A percentile compares a stretch with the other conserved stretches of the same genome.
Evolutionary conservation across 306 rosid species (phyloP).

Genomic region (Dryas drummondii): DNA sequence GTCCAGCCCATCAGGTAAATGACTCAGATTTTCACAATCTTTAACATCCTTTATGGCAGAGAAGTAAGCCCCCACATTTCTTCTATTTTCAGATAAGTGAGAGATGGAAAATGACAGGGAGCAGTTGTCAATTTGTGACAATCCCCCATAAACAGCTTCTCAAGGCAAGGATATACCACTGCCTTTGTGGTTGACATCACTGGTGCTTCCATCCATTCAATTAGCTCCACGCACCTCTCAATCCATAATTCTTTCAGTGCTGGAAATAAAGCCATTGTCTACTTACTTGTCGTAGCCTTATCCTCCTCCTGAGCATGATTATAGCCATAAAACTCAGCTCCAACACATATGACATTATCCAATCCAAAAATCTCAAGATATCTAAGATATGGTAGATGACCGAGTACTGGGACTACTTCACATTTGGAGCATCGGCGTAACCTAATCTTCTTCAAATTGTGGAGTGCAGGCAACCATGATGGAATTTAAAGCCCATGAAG

Average conservation of each 20-base stretch:
- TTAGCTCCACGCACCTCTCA: rapidly evolving
- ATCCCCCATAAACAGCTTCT: rapidly evolving
- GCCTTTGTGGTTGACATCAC: not conserved
- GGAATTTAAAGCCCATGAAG: not conserved
- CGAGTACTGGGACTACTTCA: too few species aligned
- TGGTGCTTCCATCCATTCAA: conserved; percentile 4
- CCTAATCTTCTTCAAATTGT: too few species aligned
- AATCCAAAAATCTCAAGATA: rapidly evolving
- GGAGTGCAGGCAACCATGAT: not conserved
- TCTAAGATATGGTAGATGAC: too few species aligned
- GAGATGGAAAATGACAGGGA: not conserved
- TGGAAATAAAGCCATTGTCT: too few species aligned
- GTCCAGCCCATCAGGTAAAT: too few species aligned
- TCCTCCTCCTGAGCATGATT: too few species aligned
- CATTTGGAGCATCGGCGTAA: too few species aligned
- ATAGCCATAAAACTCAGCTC: too few species aligned
- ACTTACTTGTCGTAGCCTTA: too few species aligned
- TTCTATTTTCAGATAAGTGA: not conserved
- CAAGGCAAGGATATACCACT: not conserved
- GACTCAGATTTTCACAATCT: not conserved
- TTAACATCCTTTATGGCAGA: not conserved
- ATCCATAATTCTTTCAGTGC: not conserved
- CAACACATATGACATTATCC: too few species aligned
- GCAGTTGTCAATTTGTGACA: not conserved
- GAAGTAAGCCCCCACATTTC: not conserved